These are phyloP conservation scores for Penicillium sp. DNA, from an alignment of 2,329 filamentous ascomycete genomes.

Conservation along the genomic window DNA sequence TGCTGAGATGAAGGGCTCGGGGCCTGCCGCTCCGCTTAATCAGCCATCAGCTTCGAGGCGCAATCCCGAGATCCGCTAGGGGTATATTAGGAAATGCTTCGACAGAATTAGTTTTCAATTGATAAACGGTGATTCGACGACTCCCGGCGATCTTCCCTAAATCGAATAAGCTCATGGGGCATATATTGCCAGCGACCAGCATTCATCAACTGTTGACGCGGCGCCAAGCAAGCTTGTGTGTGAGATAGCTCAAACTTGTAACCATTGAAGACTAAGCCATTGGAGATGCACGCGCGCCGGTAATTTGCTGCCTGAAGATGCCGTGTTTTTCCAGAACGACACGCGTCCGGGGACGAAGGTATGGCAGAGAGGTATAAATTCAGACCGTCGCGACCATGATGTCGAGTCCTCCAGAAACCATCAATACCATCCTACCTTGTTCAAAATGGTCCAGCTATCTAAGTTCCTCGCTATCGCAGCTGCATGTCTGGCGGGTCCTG, in stretches of 20 bases:
- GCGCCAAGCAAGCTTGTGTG: slow-evolving; percentile 11
- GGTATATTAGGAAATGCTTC: background rate
- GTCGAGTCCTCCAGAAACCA: background rate
- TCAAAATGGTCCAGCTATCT: slow-evolving; percentile 22
- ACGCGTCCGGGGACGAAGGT: background rate
- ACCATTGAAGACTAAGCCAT: background rate
- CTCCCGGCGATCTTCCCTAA: background rate
- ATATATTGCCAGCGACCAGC: background rate
- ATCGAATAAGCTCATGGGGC: slow-evolving; percentile 17
- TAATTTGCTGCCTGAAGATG: background rate
- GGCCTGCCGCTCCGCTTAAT: background rate
- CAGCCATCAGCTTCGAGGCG: background rate
- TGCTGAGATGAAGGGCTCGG: background rate
- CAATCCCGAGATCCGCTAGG: background rate
- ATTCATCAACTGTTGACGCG: slow-evolving; percentile 9
- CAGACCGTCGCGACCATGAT: background rate
- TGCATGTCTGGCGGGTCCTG: slow-evolving; percentile 26
- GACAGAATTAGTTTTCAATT: background rate
- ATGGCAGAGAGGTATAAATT: slow-evolving; percentile 1
- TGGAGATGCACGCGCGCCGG: background rate
- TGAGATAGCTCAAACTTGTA: background rate
- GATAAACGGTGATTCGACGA: background rate
- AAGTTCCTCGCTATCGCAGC: slow-evolving; percentile 33
- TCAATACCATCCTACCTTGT: background rate
- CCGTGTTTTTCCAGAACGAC: background rate